Conservation (phyloP, 768 basidiomycete species). For the Lentinula boryana region DNA sequence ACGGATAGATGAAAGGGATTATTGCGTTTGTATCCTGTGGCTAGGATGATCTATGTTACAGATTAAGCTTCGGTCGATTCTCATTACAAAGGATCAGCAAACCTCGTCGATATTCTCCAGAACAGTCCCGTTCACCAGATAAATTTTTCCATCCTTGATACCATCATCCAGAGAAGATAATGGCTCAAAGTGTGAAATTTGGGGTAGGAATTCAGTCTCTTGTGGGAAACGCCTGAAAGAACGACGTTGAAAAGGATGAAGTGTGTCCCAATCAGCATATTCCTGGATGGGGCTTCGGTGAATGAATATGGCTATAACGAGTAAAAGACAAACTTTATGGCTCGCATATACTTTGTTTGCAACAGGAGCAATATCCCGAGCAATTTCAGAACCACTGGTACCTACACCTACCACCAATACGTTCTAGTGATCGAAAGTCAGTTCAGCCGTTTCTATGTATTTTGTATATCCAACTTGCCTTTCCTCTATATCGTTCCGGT, state of each 20-base stretch:
- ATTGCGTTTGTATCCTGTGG: slow-evolving; percentile 24
- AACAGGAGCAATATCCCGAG: slow-evolving; percentile 14
- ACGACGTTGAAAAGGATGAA: slow-evolving; percentile 20
- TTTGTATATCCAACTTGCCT: slow-evolving; percentile 13
- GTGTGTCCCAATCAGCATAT: slow-evolving; percentile 13
- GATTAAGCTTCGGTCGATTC: not conserved
- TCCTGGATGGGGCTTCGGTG: slow-evolving; percentile 4
- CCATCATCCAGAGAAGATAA: slow-evolving; percentile 11
- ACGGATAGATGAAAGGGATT: slow-evolving; percentile 20
- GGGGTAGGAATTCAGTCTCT: slow-evolving; percentile 20
- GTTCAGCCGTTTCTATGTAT: not conserved
- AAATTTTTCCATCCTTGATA: slow-evolving; percentile 19
- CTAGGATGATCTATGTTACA: slow-evolving; percentile 17
- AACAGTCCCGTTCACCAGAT: slow-evolving; percentile 21
- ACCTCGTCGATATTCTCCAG: slow-evolving; percentile 24
- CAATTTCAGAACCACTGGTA: slow-evolving; percentile 16
- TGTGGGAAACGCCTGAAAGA: slow-evolving; percentile 19
- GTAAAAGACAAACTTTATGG: slow-evolving; percentile 12
- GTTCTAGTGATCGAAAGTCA: slow-evolving; percentile 5
- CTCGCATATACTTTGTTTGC: slow-evolving; percentile 11
- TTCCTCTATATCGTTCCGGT: slow-evolving; percentile 22
- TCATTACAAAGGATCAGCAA: not conserved
- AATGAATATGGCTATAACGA: not conserved
- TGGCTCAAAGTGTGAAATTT: slow-evolving; percentile 21
- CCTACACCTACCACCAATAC: slow-evolving; percentile 15